A percentile compares a stretch with the other conserved stretches of the same genome.
phyloP scores from a whole-genome alignment of 768 basidiomycete genomes.

The Pulveroboletus sp. region DNA sequence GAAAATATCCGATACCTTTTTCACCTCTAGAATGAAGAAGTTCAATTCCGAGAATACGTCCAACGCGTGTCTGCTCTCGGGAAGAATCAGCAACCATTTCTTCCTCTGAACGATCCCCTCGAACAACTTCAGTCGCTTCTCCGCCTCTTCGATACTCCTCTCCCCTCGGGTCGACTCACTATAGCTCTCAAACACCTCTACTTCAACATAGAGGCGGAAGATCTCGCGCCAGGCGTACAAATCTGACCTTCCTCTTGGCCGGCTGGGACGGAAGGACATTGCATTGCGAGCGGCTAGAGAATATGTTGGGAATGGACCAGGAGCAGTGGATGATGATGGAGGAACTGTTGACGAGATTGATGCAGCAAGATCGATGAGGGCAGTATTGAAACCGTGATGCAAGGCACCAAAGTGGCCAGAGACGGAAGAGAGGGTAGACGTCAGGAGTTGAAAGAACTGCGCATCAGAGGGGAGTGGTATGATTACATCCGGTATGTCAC shows the following conservation, averaged over 20 bases:
- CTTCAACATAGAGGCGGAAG: slow-evolving; percentile 81
- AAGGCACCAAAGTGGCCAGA: slow-evolving; percentile 48
- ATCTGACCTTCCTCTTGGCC: slow-evolving; percentile 42
- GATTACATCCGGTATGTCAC: slow-evolving; percentile 48
- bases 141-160: slow-evolving; percentile 63
- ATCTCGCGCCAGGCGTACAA: slow-evolving; percentile 88
- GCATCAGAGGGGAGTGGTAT: slow-evolving; percentile 79
- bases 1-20: slow-evolving; percentile 53
- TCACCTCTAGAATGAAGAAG: slow-evolving; percentile 71
- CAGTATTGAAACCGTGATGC: slow-evolving; percentile 45
- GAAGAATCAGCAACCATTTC: slow-evolving; percentile 49
- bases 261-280: slow-evolving; percentile 38
- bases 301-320: slow-evolving; percentile 32
- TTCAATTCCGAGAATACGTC: slow-evolving; percentile 75
- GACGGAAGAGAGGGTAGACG: slow-evolving; percentile 53
- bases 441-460: slow-evolving; percentile 75
- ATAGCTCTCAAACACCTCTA: slow-evolving; percentile 78
- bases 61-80: slow-evolving; percentile 55
- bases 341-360: slow-evolving; percentile 31
- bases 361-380: slow-evolving; percentile 46
- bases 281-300: slow-evolving; percentile 22
- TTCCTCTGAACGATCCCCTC: slow-evolving; percentile 52
- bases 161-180: slow-evolving; percentile 66
- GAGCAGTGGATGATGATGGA: slow-evolving; percentile 31
- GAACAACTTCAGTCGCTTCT: slow-evolving; percentile 61